Evolutionary conservation across 805 yeast genomes (phyloP), one percentile per base, ranked within the genome.

Genomic region (Dipodascopsis tothii): DNA sequence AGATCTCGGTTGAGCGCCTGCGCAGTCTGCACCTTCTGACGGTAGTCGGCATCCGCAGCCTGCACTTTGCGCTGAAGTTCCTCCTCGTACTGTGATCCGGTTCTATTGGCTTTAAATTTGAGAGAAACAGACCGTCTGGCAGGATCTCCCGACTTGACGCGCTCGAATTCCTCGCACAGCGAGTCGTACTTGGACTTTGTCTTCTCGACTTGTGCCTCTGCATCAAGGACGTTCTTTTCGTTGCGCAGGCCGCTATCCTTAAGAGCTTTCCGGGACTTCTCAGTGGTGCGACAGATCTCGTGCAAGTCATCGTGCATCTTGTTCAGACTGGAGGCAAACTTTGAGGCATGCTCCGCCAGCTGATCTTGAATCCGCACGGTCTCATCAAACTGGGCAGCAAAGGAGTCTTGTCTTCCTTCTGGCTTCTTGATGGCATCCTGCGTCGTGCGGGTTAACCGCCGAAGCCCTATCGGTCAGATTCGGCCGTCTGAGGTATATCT

Each of bases 81-180:
- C 59, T 90, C 97, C 60, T 92, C 97, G 60, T 81, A 84, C 65
- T 90, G 96, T 39, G 73, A 76, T 41, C 80, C 81, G 1, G 83
- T 78, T 0, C 87, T 79, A 53, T 81, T 81, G 33, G 84, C 75
- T 47, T 83, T 81, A 35, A 50, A 41, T 59, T 84, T 84, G 60
- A 92, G 72, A 2, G 90, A 65, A 40, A 88, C 79, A 50, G 83
- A 81, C 55, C 85, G 85, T 62, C 83, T 84, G 45, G 81, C 73
- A 18, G 94, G 95, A 60, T 90, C 96, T 0, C 84, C 74, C 35
- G 78, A 72, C 58, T 81, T 78, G 35, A 87, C 72, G 55, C 82
- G 80, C 54, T 90, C 96, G 62, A 85, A 74, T 55, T 92, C 97
- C 42, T 79, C 82, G 57, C 96, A 86, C 21, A 87, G 66, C 41